These are phyloP conservation scores for Taphrina deformans DNA, from an alignment of 1,139 yeast genomes.

Conservation along the genomic window DNA sequence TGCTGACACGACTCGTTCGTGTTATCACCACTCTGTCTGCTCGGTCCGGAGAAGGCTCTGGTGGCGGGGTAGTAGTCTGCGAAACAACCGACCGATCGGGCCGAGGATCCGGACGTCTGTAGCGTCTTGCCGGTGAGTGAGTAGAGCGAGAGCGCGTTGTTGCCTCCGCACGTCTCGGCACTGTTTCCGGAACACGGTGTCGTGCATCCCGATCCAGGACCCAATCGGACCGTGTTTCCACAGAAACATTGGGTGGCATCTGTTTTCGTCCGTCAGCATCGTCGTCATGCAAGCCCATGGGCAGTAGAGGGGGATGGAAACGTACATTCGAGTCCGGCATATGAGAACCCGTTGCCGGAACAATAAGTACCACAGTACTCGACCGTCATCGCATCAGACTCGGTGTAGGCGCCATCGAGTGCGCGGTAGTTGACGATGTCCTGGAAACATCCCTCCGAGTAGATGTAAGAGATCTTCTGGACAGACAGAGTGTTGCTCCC, in stretches of 20 bases:
- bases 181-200: constrained; percentile 19
- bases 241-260: constrained; percentile 21
- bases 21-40: constrained; percentile 6
- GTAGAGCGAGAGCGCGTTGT: constrained; percentile 25
- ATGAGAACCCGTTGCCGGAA: not conserved
- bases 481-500: constrained; percentile 14
- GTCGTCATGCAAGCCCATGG: too few relatives aligned
- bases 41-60: constrained; percentile 17
- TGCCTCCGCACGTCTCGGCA: constrained; percentile 17
- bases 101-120: not conserved
- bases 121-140: not conserved
- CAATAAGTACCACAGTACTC: not conserved
- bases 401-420: not conserved
- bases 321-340: constrained; percentile 8
- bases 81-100: constrained; percentile 9
- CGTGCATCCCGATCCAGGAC: not conserved
- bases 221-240: constrained; percentile 7
- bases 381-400: constrained; percentile 2
- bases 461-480: constrained; percentile 1
- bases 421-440: constrained; percentile 21
- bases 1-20: constrained; percentile 12
- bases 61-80: constrained; percentile 20
- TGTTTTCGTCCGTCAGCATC: not conserved
- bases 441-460: constrained; percentile 12
- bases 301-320: not conserved